Percentiles rank a stretch among this genome's conserved stretches.
phyloP scores from a whole-genome alignment of 345 rosid species.

The Rhodamnia argentea region DNA sequence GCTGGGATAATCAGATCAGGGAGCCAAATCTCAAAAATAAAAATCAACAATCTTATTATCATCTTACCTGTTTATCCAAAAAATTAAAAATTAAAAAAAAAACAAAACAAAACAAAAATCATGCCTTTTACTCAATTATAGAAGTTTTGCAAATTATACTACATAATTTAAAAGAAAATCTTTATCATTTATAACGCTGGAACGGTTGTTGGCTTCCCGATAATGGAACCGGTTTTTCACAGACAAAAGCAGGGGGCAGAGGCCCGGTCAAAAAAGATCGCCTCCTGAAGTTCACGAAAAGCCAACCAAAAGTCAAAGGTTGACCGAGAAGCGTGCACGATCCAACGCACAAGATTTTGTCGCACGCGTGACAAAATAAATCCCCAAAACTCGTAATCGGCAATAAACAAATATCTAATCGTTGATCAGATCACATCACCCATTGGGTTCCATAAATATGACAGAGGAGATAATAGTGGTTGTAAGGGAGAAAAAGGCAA shows the following conservation, averaged over 20 bases:
- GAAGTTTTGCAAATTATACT: neutral
- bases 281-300: neutral
- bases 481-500: neutral
- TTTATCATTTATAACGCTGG: neutral
- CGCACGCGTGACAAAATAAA: neutral
- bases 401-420: neutral
- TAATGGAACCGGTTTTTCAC: neutral
- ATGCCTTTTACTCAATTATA: neutral
- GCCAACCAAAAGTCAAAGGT: constrained; percentile 1
- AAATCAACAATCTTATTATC: neutral
- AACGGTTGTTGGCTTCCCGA: no score
- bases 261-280: neutral
- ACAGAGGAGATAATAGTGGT: neutral
- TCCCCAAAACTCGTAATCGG: neutral
- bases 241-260: neutral
- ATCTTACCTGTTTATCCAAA: neutral
- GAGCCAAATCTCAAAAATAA: neutral
- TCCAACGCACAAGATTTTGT: neutral
- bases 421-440: neutral
- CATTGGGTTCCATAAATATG: neutral
- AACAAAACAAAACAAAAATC: neutral
- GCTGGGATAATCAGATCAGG: neutral
- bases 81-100: neutral
- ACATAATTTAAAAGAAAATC: neutral
- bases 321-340: neutral